Conservation (phyloP, 2,329 filamentous ascomycete species). For the Aspergillus caelatus region DNA sequence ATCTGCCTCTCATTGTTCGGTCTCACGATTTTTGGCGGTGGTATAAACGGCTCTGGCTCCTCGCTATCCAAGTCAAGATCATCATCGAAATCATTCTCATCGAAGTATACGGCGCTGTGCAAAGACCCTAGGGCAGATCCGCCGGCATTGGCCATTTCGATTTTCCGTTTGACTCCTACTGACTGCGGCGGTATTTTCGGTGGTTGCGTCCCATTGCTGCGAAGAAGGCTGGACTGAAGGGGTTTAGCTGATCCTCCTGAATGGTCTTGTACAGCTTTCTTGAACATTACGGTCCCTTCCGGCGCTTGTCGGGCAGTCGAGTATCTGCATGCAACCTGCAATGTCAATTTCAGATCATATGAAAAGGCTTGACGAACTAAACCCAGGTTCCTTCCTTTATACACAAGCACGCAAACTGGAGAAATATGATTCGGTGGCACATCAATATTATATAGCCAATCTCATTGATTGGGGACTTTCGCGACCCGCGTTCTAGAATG, state of each 20-base stretch:
- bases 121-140: slow-evolving; percentile 44
- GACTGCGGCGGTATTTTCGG: slow-evolving; percentile 29
- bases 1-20: slow-evolving; percentile 7
- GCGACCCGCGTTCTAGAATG: slow-evolving; percentile 12
- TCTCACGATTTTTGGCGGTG: slow-evolving; percentile 21
- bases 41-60: slow-evolving; percentile 33
- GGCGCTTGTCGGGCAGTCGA: slow-evolving; percentile 27
- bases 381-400: slow-evolving; percentile 24
- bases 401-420: slow-evolving; percentile 27
- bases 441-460: background rate
- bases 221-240: slow-evolving; percentile 35
- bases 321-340: slow-evolving; percentile 26
- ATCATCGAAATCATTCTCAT: slow-evolving; percentile 84
- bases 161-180: slow-evolving; percentile 42
- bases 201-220: slow-evolving; percentile 27
- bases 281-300: slow-evolving; percentile 39
- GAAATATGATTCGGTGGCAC: background rate
- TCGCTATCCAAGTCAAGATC: slow-evolving; percentile 70
- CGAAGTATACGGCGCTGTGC: slow-evolving; percentile 62
- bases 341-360: slow-evolving; percentile 22
- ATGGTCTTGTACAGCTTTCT: slow-evolving; percentile 45
- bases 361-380: slow-evolving; percentile 25
- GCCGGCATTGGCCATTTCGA: slow-evolving; percentile 35
- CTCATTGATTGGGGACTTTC: background rate
- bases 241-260: slow-evolving; percentile 34